These are phyloP conservation scores for Asterella californica DNA, from an alignment of 225 moss, liverwort and hornwort genomes.

Conservation along the genomic window DNA sequence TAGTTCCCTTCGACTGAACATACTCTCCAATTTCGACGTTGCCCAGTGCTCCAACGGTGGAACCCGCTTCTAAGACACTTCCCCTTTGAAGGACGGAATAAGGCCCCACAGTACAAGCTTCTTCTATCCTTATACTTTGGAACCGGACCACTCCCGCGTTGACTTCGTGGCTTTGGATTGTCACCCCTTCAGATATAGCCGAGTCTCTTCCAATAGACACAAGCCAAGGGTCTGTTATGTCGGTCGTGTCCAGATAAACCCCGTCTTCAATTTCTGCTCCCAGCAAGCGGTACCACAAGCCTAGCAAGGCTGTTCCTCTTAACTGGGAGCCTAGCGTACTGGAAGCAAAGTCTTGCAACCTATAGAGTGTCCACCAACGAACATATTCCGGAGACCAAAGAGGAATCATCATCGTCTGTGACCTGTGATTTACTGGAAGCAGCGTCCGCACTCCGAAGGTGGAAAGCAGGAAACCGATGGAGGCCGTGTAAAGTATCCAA, in stretches of 20 bases:
- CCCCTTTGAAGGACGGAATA: slow-evolving; percentile 36
- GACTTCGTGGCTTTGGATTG: slow-evolving; percentile 45
- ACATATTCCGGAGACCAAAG: slow-evolving; percentile 45
- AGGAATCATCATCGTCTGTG: slow-evolving; percentile 19
- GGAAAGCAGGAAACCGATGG: slow-evolving; percentile 18
- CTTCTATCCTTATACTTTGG: slow-evolving; percentile 29
- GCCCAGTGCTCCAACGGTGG: slow-evolving; percentile 29
- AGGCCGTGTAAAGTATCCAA: slow-evolving; percentile 32
- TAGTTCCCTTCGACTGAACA: not conserved
- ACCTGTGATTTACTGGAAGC: slow-evolving; percentile 28
- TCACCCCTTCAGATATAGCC: slow-evolving; percentile 35
- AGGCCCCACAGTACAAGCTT: slow-evolving; percentile 30
- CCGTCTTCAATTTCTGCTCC: slow-evolving; percentile 36
- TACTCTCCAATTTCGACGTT: slow-evolving; percentile 27
- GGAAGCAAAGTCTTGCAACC: slow-evolving; percentile 42
- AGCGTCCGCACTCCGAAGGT: slow-evolving; percentile 24
- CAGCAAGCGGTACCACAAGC: slow-evolving; percentile 37
- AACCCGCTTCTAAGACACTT: slow-evolving; percentile 27
- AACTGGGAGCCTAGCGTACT: slow-evolving; percentile 20
- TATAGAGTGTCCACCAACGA: slow-evolving; percentile 43
- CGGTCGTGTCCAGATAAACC: slow-evolving; percentile 32
- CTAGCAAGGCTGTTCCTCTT: slow-evolving; percentile 32
- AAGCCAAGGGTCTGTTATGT: slow-evolving; percentile 43
- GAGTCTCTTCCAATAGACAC: slow-evolving; percentile 31
- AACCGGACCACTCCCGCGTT: slow-evolving; percentile 34